Base-by-base conservation (phyloP, 2,329 filamentous ascomycete genomes). In the Chaetomium globosum region DNA sequence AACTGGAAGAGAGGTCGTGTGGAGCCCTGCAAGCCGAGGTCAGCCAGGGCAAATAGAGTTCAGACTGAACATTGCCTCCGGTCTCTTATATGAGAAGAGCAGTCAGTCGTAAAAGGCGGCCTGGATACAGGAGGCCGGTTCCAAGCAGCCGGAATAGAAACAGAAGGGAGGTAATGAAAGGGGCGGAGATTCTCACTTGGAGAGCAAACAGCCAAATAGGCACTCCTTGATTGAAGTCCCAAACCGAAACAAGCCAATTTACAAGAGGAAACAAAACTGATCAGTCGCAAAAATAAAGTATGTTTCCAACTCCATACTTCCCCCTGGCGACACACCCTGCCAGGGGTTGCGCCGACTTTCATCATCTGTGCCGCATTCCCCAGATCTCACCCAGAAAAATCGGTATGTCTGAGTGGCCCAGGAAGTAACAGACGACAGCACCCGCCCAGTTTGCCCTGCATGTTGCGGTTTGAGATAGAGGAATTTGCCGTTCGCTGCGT, bases 391-490 rank as follows among this genome's bases (percentile, higher is more conserved):
- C 26, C 39, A n/a, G 55, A 13, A 51, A 51, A 30, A 33, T 7
- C 1, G 16, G 48, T 4, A 16, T 13, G 16, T 33, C 39, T 43
- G 16, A n/a, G 16, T n/a, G 39, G 39, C 39, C 51, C 6, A 39
- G 13, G 33, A 55, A 36, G 3, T 52, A 52, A 31, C 39, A 51
- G 49, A 36, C 30, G 49, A 36, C 31, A 36, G n/a, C n/a, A 49
- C n/a, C 55, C 48, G 8, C 36, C 10, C 21, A 31, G 23, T 21
- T 48, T 30, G 56, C 13, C n/a, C 23, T 36, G n/a, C 46, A 39
- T 16, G 31, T 16, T 48, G 33, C 33, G 19, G 66, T 68, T 64
- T 63, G 58, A 66, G 26, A 46, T 64, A 51, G 49, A 65, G 30
- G 21, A 13, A 21, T 23, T 33, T 21, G 36, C 43, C 55, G 39